Evolutionary conservation across 345 rosid genomes (phyloP).

Genomic region (Citrus australasica): DNA sequence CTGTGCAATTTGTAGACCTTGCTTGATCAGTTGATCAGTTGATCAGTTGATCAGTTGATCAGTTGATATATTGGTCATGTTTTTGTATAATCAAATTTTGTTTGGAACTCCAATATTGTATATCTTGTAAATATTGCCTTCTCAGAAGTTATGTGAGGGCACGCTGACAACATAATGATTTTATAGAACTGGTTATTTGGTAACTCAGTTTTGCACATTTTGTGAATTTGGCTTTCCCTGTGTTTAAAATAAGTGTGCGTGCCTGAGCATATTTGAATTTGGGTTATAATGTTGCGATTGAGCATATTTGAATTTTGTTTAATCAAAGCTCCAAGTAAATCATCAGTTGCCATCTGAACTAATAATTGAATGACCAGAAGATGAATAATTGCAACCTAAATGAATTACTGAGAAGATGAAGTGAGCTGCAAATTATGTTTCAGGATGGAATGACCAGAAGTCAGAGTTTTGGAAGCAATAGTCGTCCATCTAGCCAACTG

Average conservation of each 20-base stretch:
- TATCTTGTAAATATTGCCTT: not conserved
- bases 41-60: not conserved
- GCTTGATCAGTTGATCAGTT: not conserved
- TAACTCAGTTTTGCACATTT: not conserved
- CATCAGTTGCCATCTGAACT: not conserved
- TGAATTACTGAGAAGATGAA: not conserved
- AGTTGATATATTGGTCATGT: not conserved
- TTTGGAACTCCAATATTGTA: not conserved
- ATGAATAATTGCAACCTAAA: not conserved
- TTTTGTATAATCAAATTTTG: not conserved
- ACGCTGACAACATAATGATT: not conserved
- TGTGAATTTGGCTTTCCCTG: not conserved
- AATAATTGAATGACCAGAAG: not conserved
- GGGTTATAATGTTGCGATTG: not conserved
- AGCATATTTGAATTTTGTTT: constrained; percentile 6
- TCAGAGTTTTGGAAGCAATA: constrained; percentile 58
- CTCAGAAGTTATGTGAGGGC: not conserved
- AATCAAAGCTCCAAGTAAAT: not conserved
- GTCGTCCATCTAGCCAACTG: constrained; percentile 58
- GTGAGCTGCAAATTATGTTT: constrained; percentile 18
- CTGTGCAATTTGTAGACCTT: not conserved
- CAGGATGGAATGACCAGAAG: constrained; percentile 54
- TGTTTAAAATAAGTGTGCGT: not conserved
- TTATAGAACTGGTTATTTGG: not conserved
- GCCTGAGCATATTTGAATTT: not conserved